Conservation (phyloP, 768 basidiomycete species). For the Lentinus brumalis region DNA sequence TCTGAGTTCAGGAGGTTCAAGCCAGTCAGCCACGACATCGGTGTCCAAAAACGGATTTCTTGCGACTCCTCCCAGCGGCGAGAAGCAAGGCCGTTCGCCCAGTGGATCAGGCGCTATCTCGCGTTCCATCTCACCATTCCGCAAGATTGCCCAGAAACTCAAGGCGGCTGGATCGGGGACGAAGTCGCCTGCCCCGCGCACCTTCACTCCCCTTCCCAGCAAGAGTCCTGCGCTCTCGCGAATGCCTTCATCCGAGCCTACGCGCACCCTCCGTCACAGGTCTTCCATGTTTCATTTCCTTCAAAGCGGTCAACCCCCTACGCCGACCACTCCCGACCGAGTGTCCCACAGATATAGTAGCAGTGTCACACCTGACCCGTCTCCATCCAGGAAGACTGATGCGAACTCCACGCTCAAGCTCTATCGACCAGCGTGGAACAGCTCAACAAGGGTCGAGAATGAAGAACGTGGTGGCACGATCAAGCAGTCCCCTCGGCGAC, state of each 20-base stretch:
- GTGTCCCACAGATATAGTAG: slow-evolving; percentile 68
- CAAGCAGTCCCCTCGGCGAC: slow-evolving; percentile 53
- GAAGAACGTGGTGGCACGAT: slow-evolving; percentile 50
- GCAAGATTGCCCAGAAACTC: slow-evolving; percentile 74
- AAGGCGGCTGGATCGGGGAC: slow-evolving; percentile 45
- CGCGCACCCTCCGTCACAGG: slow-evolving; percentile 54
- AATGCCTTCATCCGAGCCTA: slow-evolving; percentile 57
- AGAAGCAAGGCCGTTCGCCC: slow-evolving; percentile 39
- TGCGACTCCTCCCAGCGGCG: slow-evolving; percentile 60
- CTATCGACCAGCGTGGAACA: slow-evolving; percentile 63
- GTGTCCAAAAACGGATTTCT: slow-evolving; percentile 59
- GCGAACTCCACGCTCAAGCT: slow-evolving; percentile 44
- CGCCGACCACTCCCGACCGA: slow-evolving; percentile 57
- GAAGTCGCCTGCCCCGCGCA: slow-evolving; percentile 32
- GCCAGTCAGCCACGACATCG: slow-evolving; percentile 52
- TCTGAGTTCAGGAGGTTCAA: slow-evolving; percentile 73
- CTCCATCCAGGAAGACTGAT: slow-evolving; percentile 47
- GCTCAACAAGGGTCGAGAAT: slow-evolving; percentile 72
- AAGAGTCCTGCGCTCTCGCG: slow-evolving; percentile 40
- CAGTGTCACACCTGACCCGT: slow-evolving; percentile 72
- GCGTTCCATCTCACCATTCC: slow-evolving; percentile 78
- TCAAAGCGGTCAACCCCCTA: slow-evolving; percentile 38
- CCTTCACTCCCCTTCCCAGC: slow-evolving; percentile 42
- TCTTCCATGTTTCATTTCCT: slow-evolving; percentile 64
- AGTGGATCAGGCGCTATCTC: slow-evolving; percentile 60